phyloP scores from a whole-genome alignment of 805 yeast species.

The Naumovozyma baii region DNA sequence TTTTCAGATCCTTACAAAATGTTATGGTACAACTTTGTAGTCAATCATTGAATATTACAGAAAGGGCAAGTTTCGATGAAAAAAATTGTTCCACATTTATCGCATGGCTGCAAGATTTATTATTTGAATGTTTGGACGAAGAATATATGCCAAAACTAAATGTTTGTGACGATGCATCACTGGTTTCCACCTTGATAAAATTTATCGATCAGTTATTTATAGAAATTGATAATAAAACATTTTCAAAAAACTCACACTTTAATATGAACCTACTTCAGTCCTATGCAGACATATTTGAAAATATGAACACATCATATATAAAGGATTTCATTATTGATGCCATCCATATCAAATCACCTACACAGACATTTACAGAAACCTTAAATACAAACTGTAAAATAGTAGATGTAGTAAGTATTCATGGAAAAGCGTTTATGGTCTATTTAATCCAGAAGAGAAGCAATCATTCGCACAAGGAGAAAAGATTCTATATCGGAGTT shows the following conservation, averaged over 20 bases:
- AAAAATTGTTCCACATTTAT: neutral
- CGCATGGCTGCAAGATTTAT: neutral
- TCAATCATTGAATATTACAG: neutral
- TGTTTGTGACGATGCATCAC: neutral
- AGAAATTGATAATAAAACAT: neutral
- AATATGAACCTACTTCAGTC: neutral
- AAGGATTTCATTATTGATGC: neutral
- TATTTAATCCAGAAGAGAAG: neutral
- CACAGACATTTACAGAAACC: neutral
- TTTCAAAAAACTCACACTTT: neutral
- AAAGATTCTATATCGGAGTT: neutral
- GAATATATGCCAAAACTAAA: neutral
- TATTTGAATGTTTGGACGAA: neutral
- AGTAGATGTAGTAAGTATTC: neutral
- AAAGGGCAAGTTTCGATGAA: neutral
- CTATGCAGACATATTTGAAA: neutral
- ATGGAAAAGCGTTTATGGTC: neutral
- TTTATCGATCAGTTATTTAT: neutral
- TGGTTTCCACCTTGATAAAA: neutral
- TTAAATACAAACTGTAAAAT: neutral
- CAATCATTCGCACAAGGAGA: neutral
- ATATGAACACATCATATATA: neutral
- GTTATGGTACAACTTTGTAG: neutral
- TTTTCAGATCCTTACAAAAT: neutral
- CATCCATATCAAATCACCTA: neutral